These are phyloP conservation scores for Scenedesmus sp. DNA, from an alignment of 163 green algal genomes.

Conservation along the genomic window DNA sequence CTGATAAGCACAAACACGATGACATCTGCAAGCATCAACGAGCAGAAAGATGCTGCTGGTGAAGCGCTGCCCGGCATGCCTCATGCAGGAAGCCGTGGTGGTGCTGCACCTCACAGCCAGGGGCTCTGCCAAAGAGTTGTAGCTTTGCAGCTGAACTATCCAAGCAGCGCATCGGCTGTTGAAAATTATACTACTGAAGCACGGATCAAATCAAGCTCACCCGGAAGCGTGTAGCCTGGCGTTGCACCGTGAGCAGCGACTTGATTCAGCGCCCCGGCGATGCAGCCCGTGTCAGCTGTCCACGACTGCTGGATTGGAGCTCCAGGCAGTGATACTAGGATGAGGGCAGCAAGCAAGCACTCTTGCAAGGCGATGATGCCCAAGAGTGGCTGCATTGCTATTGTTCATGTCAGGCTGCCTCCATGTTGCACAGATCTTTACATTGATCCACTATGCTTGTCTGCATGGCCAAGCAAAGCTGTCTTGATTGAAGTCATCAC, in stretches of 20 bases:
- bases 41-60: background rate
- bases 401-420: background rate
- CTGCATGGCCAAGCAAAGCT: too few relatives aligned
- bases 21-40: background rate
- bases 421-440: too few relatives aligned
- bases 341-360: background rate
- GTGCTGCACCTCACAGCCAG: background rate
- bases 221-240: background rate
- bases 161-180: background rate
- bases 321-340: background rate
- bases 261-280: background rate
- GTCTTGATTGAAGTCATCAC: too few relatives aligned
- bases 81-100: background rate
- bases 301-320: background rate
- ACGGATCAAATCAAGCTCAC: background rate
- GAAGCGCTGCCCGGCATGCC: background rate
- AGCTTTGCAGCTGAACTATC: background rate
- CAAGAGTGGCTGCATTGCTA: background rate
- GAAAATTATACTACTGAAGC: background rate
- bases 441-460: too few relatives aligned
- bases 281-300: background rate
- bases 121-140: background rate
- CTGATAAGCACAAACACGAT: background rate
- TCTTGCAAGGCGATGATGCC: conserved; percentile 1
- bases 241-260: background rate